Evolutionary conservation across 2,329 filamentous ascomycete genomes (phyloP), one percentile per base, ranked within the genome.

Genomic region (Claviceps arundinis): DNA sequence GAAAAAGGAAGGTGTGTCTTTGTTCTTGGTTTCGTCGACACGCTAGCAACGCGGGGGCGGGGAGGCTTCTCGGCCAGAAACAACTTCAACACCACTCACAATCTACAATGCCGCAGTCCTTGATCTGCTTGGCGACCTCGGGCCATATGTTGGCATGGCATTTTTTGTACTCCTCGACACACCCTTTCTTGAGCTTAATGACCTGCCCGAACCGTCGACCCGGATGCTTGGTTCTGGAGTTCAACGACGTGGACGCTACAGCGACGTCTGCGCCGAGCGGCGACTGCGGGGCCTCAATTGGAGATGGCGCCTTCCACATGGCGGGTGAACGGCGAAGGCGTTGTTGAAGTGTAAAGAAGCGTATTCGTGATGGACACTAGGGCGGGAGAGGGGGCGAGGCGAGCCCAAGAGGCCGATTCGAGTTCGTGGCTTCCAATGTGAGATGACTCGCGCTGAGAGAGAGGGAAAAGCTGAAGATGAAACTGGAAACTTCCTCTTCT

Each of bases 121-220:
- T 81, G 61, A 91, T 89, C 68, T 89, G 84, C 64, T 80, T 75
- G 37, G 87, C 68, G 1, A 93, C 85, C 59, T 86, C 84, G 5
- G 85, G 85, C 87, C 86, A 91, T 0, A 89, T 84, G 4, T 74
- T 75, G 6, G 80, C 81, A 62, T 90, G 87, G 56, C 80, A 82
- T 60, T 82, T 75, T 65, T 87, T 89, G 70, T 90, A 91, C 57
- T 81, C 77, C 22, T 77, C 75, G 14, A 85, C 70, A 55, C 72
- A 77, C 56, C 84, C 79, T 13, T 80, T 79, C 67, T 82, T 85
- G 52, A 91, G 75, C 62, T 80, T 82, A 51, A 90, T 75, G 57
- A 88, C 84, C 66, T 89, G 86, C 41, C 77, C 85, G 59, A 89
- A 76, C 54, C 84, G 78, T 4, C 73, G 71, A 47, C 71, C 74